Evolutionary conservation across 2,329 filamentous ascomycete genomes (phyloP), one percentile per base, ranked within the genome.

Genomic region (Talaromyces sp.): DNA sequence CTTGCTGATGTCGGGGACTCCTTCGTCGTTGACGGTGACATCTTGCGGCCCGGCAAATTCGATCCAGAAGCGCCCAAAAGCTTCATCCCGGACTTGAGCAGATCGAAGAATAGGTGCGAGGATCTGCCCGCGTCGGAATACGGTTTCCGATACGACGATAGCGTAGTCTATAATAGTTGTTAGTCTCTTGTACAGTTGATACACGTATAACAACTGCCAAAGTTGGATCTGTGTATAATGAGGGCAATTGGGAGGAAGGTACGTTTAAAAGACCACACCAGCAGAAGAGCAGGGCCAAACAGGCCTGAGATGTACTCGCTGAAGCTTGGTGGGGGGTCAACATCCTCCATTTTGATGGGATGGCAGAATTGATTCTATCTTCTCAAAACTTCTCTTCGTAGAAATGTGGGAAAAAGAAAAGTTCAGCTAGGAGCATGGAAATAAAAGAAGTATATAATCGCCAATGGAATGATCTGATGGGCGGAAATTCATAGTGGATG

Each of bases 11-110:
- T 67, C 58, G 59, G 43, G 58, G 13, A 47, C 24, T 14, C 31
- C 52, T 6, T 66, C 39, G 14, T 43, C 52, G 52, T 39, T 47
- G 33, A 49, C 7, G 41, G 41, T 13, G 27, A 50, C 35, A 14
- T 43, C 59, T 43, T 54, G 24, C 16, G 60, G 35, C 1, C 59
- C 57, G n/a, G 60, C 54, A 19, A 76, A 76, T 16, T 74, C 72
- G 47, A 79, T 69, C 79, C 79, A 81, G 69, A 80, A 80, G 19
- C 70, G 71, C 16, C 75, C 74, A 68, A 80, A 80, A 8, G 76
- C 73, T 66, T 80, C 76, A 58, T 79, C 76, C 22, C 77, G 73
- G 8, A 80, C 70, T 67, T 71, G 68, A 9, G 63, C 60, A 3
- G 73, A 67, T 13, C 74, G 72, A 1, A 74, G 66, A 19, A 79